Base-by-base conservation (phyloP, 2,329 filamentous ascomycete species). In the Passalora sequoiae region DNA sequence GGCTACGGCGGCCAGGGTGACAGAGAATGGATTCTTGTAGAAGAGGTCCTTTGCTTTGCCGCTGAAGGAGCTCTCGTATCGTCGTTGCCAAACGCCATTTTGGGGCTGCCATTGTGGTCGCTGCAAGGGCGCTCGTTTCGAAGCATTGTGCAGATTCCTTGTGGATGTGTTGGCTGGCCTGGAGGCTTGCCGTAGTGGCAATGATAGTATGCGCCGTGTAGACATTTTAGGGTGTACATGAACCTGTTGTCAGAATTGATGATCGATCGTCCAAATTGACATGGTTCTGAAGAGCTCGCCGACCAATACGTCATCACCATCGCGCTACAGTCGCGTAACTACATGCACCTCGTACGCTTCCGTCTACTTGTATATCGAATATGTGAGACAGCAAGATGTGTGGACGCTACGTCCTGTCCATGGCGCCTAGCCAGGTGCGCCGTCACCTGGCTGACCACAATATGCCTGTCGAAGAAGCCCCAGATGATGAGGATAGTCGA, bases 401-500 rank as follows among this genome's bases (percentile, higher is more conserved):
- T 61, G 82, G 82, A 13, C 72, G 82, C 46, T 86, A 86, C 60
- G 78, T 74, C 16, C 62, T 85, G 50, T 53, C 49, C 15, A 54
- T 65, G 43, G 78, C 86, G 50, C 83, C 86, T 25, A 83, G 81
- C 17, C 83, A 88, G 61, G 76, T 95, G 45, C 83, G 84, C 40
- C 77, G 74, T 43, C 81, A 84, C 62, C 72, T 96, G 5, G 76
- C 86, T 57, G 75, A 88, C 25, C 77, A 88, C 56, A 74, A 83
- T 49, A 86, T 94, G 78, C 76, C 75, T 2, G 44, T 36, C 17
- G 57, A 59, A 10, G 79, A 88, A 44, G 80, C 77, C 1, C 86
- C 86, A 0, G 76, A 77, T 3, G 87, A 94, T 56, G 81, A 88
- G 16, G 86, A 94, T 55, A 79, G 86, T 13, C 77, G 71, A 35